Percentiles rank a stretch among this genome's conserved stretches.
Evolutionary conservation across 345 rosid genomes (phyloP).

Genomic region (Odontarrhena argentea): DNA sequence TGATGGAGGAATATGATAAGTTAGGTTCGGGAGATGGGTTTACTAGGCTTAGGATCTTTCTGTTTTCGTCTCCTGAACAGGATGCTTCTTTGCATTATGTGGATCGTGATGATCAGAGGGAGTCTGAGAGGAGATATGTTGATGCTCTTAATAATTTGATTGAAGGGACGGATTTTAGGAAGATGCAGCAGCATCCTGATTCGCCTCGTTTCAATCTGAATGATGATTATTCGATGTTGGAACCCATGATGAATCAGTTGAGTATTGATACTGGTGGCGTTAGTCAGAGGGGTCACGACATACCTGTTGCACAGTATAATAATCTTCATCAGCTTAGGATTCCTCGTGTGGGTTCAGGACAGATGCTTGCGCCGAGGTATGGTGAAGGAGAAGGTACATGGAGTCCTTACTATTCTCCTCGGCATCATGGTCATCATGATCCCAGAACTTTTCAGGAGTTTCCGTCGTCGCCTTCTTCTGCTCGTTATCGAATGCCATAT

Average conservation of each 20-base stretch:
- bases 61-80: slow-evolving; percentile 69
- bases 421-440: slow-evolving; percentile 80
- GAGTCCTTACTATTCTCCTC: slow-evolving; percentile 75
- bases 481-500: slow-evolving; percentile 61
- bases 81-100: slow-evolving; percentile 60
- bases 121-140: slow-evolving; percentile 87
- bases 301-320: slow-evolving; percentile 52
- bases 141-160: slow-evolving; percentile 89
- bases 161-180: slow-evolving; percentile 67
- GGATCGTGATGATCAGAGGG: slow-evolving; percentile 86
- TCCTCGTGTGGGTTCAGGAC: slow-evolving; percentile 49
- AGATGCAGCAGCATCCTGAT: slow-evolving; percentile 60
- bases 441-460: slow-evolving; percentile 64
- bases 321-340: slow-evolving; percentile 54
- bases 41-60: slow-evolving; percentile 92
- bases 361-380: slow-evolving; percentile 59
- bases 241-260: slow-evolving; percentile 50
- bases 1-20: slow-evolving; percentile 99
- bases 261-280: slow-evolving; percentile 60
- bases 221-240: slow-evolving; percentile 49
- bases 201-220: slow-evolving; percentile 44
- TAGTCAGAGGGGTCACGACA: slow-evolving; percentile 60
- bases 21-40: slow-evolving; percentile 84
- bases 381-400: slow-evolving; percentile 71
- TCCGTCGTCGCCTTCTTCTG: slow-evolving; percentile 81